Conservation (phyloP, 2,329 filamentous ascomycete species). For the Cladosporium velox region DNA sequence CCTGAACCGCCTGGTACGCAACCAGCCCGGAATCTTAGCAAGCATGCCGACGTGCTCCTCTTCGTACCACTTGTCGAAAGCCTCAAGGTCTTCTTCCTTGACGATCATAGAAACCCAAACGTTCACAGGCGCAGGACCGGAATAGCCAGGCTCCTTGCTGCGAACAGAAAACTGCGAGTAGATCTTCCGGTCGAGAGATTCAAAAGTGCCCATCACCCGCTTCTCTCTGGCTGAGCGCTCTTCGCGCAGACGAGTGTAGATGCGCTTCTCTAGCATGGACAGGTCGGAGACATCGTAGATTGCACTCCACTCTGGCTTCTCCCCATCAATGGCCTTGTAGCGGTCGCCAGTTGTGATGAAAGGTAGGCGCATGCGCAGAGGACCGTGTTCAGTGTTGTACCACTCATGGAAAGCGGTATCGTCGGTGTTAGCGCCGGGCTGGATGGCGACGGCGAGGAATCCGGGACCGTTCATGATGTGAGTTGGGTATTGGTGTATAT, state of each 20-base stretch:
- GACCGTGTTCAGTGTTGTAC: constrained; percentile 94
- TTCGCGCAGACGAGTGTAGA: constrained; percentile 67
- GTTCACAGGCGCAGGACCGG: constrained; percentile 31
- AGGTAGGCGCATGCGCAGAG: constrained; percentile 73
- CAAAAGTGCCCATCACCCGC: constrained; percentile 60
- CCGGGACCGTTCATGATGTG: constrained; percentile 53
- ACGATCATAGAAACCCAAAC: constrained; percentile 31
- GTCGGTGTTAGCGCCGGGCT: constrained; percentile 67
- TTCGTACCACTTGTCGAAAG: constrained; percentile 68
- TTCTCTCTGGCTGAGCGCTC: constrained; percentile 50
- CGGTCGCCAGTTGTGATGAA: constrained; percentile 77
- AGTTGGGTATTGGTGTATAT: background rate
- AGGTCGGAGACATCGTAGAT: constrained; percentile 80
- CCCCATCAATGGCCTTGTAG: constrained; percentile 67
- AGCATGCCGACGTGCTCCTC: constrained; percentile 75
- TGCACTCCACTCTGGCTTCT: constrained; percentile 71
- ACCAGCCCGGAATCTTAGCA: constrained; percentile 75
- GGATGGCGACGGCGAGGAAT: constrained; percentile 84
- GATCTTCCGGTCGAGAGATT: constrained; percentile 69
- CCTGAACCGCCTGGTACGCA: constrained; percentile 69
- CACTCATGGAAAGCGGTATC: constrained; percentile 79
- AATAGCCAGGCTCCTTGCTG: constrained; percentile 35
- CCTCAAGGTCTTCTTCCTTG: constrained; percentile 59
- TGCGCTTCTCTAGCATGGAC: constrained; percentile 66
- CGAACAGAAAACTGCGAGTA: constrained; percentile 63